Conservation (phyloP, 805 yeast genomes). For the Ogataea polymorpha region DNA sequence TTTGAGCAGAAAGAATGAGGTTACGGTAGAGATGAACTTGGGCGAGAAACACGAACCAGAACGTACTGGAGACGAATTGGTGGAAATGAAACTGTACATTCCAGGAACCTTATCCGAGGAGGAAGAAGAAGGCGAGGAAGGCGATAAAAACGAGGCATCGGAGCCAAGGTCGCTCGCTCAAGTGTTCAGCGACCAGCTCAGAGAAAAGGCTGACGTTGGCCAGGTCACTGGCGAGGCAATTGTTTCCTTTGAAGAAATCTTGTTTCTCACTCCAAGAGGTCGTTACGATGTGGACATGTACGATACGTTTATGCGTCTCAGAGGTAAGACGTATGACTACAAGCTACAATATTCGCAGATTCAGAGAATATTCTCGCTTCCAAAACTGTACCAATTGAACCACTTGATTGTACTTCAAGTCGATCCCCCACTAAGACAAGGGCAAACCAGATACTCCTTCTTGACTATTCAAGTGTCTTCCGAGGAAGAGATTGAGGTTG, state of each 20-base stretch:
- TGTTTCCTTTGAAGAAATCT: slow-evolving; percentile 85
- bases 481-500: slow-evolving; percentile 90
- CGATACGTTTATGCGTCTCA: slow-evolving; percentile 76
- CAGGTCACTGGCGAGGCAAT: slow-evolving; percentile 93
- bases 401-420: slow-evolving; percentile 85
- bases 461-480: slow-evolving; percentile 83
- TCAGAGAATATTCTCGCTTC: slow-evolving; percentile 86
- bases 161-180: slow-evolving; percentile 70
- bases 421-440: slow-evolving; percentile 97
- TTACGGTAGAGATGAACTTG: slow-evolving; percentile 79
- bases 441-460: slow-evolving; percentile 95
- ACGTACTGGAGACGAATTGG: slow-evolving; percentile 91
- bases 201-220: slow-evolving; percentile 92
- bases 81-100: slow-evolving; percentile 87
- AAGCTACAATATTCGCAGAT: slow-evolving; percentile 87
- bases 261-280: slow-evolving; percentile 96
- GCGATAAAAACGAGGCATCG: slow-evolving; percentile 32
- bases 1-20: slow-evolving; percentile 88
- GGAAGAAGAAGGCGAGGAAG: slow-evolving; percentile 40
- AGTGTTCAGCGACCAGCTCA: slow-evolving; percentile 84
- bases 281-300: slow-evolving; percentile 97
- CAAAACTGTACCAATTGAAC: slow-evolving; percentile 91
- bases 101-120: slow-evolving; percentile 72
- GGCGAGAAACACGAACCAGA: slow-evolving; percentile 43
- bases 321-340: slow-evolving; percentile 98